These are phyloP conservation scores for Trichoderma sp. DNA, from an alignment of 2,329 filamentous ascomycete genomes.

Conservation along the genomic window DNA sequence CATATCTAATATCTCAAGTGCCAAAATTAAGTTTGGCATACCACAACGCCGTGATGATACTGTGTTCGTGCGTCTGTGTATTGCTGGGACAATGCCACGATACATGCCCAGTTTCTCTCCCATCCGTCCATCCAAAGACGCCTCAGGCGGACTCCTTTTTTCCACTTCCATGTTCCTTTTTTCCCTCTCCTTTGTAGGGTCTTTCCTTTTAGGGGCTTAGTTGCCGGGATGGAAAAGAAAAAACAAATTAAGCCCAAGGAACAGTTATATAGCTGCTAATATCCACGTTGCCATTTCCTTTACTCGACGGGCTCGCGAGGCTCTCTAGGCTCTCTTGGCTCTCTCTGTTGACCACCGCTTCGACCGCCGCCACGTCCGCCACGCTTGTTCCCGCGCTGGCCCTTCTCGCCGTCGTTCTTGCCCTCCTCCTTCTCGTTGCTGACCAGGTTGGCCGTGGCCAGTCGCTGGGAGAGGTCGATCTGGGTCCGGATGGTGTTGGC, in stretches of 20 bases:
- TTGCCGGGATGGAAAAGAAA: background rate
- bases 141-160: conserved; percentile 17
- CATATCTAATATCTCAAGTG: conserved; percentile 34
- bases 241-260: conserved; percentile 14
- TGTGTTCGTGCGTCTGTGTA: conserved; percentile 19
- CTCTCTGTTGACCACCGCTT: conserved; percentile 49
- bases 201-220: background rate
- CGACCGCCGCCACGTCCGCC: conserved; percentile 51
- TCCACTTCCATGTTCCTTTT: background rate
- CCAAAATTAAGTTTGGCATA: conserved; percentile 31
- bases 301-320: conserved; percentile 40
- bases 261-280: conserved; percentile 1
- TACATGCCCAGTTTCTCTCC: conserved; percentile 30
- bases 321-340: conserved; percentile 45
- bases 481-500: conserved; percentile 98
- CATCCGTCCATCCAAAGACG: conserved; percentile 26
- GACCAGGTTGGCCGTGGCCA: conserved; percentile 72
- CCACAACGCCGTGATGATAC: conserved; percentile 40
- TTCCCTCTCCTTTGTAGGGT: conserved; percentile 5
- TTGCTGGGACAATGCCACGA: conserved; percentile 28
- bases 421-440: conserved; percentile 49
- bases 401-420: conserved; percentile 44
- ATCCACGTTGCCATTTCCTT: conserved; percentile 10
- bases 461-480: conserved; percentile 93
- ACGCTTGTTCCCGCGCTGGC: conserved; percentile 50